Conservation (phyloP, 768 basidiomycete genomes). For the Agrocybe praecox region DNA sequence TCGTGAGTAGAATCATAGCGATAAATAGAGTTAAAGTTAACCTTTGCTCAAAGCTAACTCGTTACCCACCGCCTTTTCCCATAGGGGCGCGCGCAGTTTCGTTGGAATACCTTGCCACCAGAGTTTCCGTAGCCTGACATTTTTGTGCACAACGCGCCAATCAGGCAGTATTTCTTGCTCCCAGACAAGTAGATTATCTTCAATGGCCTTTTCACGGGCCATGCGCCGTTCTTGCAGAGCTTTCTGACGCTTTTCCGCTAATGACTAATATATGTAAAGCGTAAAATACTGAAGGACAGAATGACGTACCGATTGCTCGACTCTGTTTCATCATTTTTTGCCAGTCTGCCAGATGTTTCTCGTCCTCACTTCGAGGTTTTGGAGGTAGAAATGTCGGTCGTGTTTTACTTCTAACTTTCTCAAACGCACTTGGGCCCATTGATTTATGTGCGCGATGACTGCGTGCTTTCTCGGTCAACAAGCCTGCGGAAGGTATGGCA, state of each 20-base stretch:
- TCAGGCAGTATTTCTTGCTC: conserved; percentile 80
- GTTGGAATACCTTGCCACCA: conserved; percentile 93
- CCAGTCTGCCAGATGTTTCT: conserved; percentile 85
- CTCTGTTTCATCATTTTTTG: conserved; percentile 87
- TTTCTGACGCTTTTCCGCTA: conserved; percentile 73
- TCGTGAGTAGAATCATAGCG: neutral
- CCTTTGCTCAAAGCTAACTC: conserved; percentile 82
- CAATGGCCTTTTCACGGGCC: conserved; percentile 66
- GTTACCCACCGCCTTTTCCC: conserved; percentile 88
- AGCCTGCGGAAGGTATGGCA: conserved; percentile 4
- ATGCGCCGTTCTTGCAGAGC: conserved; percentile 64
- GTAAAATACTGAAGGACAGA: neutral
- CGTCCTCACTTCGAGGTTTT: conserved; percentile 74
- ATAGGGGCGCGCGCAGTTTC: conserved; percentile 76
- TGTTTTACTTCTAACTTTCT: conserved; percentile 83
- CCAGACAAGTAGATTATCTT: conserved; percentile 75
- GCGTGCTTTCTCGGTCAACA: conserved; percentile 29
- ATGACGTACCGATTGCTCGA: conserved; percentile 64
- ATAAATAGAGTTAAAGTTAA: conserved; percentile 29
- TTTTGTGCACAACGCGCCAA: conserved; percentile 74
- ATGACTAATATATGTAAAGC: neutral
- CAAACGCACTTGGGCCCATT: conserved; percentile 67
- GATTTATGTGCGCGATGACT: conserved; percentile 52
- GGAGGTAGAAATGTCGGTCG: conserved; percentile 87
- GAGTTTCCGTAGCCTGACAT: conserved; percentile 63